A percentile compares a stretch with the other conserved stretches of the same genome.
Evolutionary conservation across 352 stramenopile species (phyloP).

Genomic region (Phytophthora constricta): DNA sequence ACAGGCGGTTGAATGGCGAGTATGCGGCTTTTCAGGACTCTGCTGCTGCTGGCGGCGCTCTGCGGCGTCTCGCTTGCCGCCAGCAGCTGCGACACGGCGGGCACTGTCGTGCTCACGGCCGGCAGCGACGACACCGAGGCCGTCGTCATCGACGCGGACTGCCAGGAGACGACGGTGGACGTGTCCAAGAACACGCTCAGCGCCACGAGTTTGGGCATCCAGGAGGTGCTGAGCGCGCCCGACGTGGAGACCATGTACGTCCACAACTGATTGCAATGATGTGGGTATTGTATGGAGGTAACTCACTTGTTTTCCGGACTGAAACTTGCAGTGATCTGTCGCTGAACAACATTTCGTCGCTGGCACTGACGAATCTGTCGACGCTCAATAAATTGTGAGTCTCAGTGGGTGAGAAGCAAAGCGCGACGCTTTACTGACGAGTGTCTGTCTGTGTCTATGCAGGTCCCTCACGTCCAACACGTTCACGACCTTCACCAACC

Average conservation of each 20-base stretch:
- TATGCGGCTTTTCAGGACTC: too few species aligned
- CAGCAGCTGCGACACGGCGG: constrained; percentile 39
- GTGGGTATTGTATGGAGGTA: background rate
- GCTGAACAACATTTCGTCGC: constrained; percentile 58
- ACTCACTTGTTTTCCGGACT: constrained; percentile 17
- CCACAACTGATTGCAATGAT: background rate
- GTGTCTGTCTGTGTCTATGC: constrained; percentile 1
- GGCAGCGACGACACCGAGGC: constrained; percentile 36
- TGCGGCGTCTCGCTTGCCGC: constrained; percentile 13
- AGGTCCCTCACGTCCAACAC: constrained; percentile 62
- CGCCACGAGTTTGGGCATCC: constrained; percentile 50
- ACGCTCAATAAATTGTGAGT: constrained; percentile 53
- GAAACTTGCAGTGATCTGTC: constrained; percentile 40
- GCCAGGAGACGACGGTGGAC: constrained; percentile 36
- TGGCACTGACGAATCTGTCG: constrained; percentile 36
- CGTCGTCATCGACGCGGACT: constrained; percentile 46
- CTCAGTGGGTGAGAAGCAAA: too few species aligned
- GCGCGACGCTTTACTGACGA: background rate
- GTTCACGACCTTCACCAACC: constrained; percentile 50
- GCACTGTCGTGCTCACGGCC: constrained; percentile 49
- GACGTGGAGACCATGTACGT: constrained; percentile 55
- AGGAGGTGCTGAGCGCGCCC: constrained; percentile 55
- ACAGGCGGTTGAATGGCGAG: too few species aligned
- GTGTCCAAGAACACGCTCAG: constrained; percentile 45
- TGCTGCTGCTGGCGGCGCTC: constrained; percentile 14